Base-by-base conservation (phyloP, 1,139 yeast genomes). In the Lizanozyma gosingica region DNA sequence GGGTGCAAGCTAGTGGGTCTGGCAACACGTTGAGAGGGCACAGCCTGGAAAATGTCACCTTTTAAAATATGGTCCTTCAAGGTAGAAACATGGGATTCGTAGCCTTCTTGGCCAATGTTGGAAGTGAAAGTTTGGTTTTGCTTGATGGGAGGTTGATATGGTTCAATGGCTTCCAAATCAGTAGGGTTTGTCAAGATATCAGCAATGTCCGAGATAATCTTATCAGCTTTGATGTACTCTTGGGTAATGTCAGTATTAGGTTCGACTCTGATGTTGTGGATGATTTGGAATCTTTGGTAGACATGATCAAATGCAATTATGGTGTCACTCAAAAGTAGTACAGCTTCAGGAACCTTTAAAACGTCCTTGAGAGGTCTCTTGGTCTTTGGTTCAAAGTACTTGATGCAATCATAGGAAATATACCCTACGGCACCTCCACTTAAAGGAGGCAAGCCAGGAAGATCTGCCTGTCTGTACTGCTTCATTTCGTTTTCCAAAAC, bases 351-450 rank as follows among this genome's bases (percentile, higher is more conserved):
- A 14, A 92, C 73, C 45, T 83, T 64, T 51, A 92, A 65, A 1
- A 83, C 80, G 59, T 92, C 97, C 52, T 83, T 78, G 53, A 90
- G 68, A 6, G 74, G 75, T 50, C 87, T 76, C 44, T 72, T 71
- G 1, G 97, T 90, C 54, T 74, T 82, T 43, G 98, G 98, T 62
- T 92, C 98, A 53, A 92, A 92, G 61, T 92, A 92, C 55, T 87
- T 84, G 55, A 92, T 83, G 67, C 99, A 92, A 60, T 94, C 99
- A 55, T 92, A 92, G 0, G 97, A 86, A 38, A 92, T 80, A 56
- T 88, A 92, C 0, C 98, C 98, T 40, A 92, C 75, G 8, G 97
- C 97, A 47, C 98, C 99, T 41, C 99, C 98, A 53, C 92, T 80
- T 43, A 90, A 69, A 47, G 76, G 76, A 8, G 97, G 97, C 43